phyloP scores from a whole-genome alignment of 768 basidiomycete genomes.

The Lentinula guzmanii region DNA sequence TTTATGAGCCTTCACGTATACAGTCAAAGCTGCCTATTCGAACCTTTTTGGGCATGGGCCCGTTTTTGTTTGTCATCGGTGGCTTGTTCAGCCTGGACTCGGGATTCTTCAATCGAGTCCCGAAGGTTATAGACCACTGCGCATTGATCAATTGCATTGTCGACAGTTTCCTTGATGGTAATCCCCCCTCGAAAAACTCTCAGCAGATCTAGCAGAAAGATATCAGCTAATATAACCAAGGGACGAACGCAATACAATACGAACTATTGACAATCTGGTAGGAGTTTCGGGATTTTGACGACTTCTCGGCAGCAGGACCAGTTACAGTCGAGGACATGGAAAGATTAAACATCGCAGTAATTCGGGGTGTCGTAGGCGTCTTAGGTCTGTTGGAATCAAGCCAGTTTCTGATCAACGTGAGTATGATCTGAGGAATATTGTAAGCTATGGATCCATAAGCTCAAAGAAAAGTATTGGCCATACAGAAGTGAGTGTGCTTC shows the following conservation, averaged over 20 bases:
- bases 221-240: conserved; percentile 4
- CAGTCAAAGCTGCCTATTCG: conserved; percentile 7
- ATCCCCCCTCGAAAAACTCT: conserved; percentile 85
- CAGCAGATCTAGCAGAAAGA: conserved; percentile 52
- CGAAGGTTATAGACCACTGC: conserved; percentile 78
- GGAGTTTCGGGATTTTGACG: conserved; percentile 40
- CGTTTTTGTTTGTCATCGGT: conserved; percentile 66
- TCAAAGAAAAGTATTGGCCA: neutral
- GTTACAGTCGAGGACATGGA: conserved; percentile 33
- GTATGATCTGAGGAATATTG: conserved; percentile 48
- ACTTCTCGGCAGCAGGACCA: conserved; percentile 18
- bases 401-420: conserved; percentile 85
- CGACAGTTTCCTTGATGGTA: conserved; percentile 79
- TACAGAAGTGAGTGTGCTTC: conserved; percentile 88
- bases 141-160: conserved; percentile 85
- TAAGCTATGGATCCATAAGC: neutral
- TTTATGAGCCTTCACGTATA: conserved; percentile 5
- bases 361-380: conserved; percentile 31
- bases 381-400: conserved; percentile 37
- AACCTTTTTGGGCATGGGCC: conserved; percentile 67
- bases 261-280: conserved; percentile 89
- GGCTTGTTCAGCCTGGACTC: conserved; percentile 71
- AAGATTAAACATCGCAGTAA: conserved; percentile 26
- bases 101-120: conserved; percentile 81
- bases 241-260: conserved; percentile 15